Evolutionary conservation across 441 rosid genomes (phyloP), one percentile per base, ranked within the genome.

Genomic region (Pelargonium australe): DNA sequence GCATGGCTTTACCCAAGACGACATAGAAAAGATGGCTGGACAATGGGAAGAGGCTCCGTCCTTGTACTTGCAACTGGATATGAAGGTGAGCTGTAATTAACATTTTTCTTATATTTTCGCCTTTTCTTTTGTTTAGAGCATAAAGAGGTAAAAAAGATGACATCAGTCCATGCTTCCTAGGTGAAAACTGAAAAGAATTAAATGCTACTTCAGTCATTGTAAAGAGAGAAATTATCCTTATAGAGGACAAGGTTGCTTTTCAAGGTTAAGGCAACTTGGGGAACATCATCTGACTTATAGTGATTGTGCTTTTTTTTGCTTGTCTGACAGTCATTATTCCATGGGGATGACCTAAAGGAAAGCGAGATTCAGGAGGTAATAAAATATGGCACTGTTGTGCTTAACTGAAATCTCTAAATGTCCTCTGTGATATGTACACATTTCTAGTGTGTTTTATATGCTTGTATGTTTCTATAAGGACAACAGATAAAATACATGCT

Each of bases 41-140:
- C 87, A 78, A 73, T 94, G 96, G 96, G 96, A 94, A 77, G 93
- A 89, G 79, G 85, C 92, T 77, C 95, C 98, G 45, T 68, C 84
- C 19, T 78, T 89, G 62, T 91, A 91, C 81, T 74, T 86, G 86
- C 84, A 80, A 71, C 84, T 94, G 43, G 93, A 91, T 67, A 76
- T 82, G 73, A 94, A 87, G 97, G 98, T 91, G 67, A 65, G 76
- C 65, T 58, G 25, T 61, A 65, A 28, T 17, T 23, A 65, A 43
- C 7, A 25, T 49, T 37, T 77, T 25, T 63, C 11, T 65, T 73
- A 5, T 43, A 7, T 57, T 57, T 57, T 57, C 28, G 2, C 28
- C 23, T 51, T 34, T 43, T 43, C 31, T 66, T 72, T 67, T 13
- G 37, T 14, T 23, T 64, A n/a, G 63, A 65, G 64, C 40, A 14